A percentile compares a stretch with the other conserved stretches of the same genome.
These are phyloP conservation scores for Cutaneotrichosporon cutaneum DNA, from an alignment of 1,284 basidiomycete species.

Conservation along the genomic window DNA sequence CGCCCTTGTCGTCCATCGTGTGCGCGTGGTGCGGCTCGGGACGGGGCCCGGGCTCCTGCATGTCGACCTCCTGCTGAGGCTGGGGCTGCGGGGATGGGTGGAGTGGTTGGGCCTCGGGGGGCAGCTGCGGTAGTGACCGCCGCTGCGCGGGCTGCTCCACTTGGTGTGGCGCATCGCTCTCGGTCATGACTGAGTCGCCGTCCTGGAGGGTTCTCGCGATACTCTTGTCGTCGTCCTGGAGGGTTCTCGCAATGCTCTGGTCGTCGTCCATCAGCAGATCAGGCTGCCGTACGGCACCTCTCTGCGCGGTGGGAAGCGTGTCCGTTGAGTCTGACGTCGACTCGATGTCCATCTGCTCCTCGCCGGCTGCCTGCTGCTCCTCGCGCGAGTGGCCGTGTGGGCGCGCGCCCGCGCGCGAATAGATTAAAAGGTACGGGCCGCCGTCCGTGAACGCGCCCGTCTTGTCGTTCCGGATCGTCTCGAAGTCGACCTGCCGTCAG, in stretches of 20 bases:
- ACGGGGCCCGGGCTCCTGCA: background rate
- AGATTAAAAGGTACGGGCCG: slow-evolving; percentile 42
- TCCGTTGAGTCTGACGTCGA: background rate
- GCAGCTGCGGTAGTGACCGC: background rate
- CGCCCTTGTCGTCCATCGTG: background rate
- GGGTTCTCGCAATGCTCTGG: background rate
- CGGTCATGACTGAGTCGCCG: background rate
- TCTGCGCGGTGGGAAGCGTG: background rate
- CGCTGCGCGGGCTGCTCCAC: background rate
- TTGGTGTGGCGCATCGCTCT: background rate
- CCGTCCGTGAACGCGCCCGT: slow-evolving; percentile 48
- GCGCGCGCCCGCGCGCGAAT: slow-evolving; percentile 32
- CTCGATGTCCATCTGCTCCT: slow-evolving; percentile 3
- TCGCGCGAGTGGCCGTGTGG: slow-evolving; percentile 8
- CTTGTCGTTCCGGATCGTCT: slow-evolving; percentile 32
- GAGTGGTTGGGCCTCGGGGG: background rate
- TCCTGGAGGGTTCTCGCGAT: background rate
- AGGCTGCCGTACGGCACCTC: background rate
- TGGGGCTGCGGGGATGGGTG: background rate
- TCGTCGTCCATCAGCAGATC: background rate
- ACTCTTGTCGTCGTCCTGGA: background rate
- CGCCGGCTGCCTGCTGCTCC: slow-evolving; percentile 2
- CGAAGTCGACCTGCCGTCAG: slow-evolving; percentile 34
- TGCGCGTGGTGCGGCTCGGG: background rate
- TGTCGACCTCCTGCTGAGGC: background rate